Evolutionary conservation across 805 yeast species (phyloP).

Genomic region (Schizosaccharomyces osmophilus): DNA sequence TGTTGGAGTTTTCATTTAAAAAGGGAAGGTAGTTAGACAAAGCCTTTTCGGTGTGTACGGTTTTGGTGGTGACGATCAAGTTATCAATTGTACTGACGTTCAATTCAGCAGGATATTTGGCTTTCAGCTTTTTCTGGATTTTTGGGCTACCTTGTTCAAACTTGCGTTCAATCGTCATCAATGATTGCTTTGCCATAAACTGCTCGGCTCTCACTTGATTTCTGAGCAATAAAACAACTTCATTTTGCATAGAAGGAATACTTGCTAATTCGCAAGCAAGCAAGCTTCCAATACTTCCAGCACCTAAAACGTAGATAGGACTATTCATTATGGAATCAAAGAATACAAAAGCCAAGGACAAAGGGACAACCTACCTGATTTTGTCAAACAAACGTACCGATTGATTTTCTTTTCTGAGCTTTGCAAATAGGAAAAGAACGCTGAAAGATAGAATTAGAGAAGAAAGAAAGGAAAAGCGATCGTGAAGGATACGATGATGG

Average conservation of each 20-base stretch:
- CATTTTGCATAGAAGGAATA: background rate
- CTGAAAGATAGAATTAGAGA: no score
- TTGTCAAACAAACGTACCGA: no score
- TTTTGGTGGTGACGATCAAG: background rate
- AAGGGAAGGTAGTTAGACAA: background rate
- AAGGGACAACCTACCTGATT: no score
- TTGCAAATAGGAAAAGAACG: no score
- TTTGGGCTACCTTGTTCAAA: background rate
- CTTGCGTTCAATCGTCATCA: background rate
- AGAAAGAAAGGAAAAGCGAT: no score
- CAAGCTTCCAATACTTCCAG: slow-evolving; percentile 29
- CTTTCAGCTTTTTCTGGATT: background rate
- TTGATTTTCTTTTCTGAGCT: no score
- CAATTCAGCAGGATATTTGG: background rate
- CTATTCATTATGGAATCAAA: background rate
- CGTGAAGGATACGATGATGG: no score
- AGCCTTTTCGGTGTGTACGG: background rate
- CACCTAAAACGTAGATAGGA: slow-evolving; percentile 20
- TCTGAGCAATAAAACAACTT: background rate
- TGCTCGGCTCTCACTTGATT: background rate
- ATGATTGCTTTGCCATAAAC: background rate
- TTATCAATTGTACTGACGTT: background rate
- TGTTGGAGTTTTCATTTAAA: background rate
- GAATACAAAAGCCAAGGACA: no score
- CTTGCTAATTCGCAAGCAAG: slow-evolving; percentile 21